A percentile compares a stretch with the other conserved stretches of the same genome.
These are phyloP conservation scores for Sanghuangporus baumii DNA, from an alignment of 1,284 basidiomycete species.

Conservation along the genomic window DNA sequence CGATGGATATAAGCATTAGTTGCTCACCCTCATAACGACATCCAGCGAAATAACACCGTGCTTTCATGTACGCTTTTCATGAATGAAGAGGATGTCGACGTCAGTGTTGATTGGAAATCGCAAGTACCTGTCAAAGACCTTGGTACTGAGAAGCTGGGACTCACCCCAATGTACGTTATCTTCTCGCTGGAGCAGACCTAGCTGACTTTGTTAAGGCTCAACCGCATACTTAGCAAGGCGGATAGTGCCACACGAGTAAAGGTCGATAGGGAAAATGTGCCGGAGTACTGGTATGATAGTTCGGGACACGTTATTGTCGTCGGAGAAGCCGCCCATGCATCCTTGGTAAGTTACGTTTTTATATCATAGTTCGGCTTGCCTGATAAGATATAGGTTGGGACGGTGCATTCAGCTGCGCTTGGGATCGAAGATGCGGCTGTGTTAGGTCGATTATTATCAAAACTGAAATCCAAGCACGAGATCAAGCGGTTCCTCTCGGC, in stretches of 20 bases:
- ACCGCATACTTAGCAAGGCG: neutral
- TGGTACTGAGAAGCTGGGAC: neutral
- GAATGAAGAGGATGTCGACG: neutral
- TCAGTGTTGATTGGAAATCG: neutral
- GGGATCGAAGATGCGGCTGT: slow-evolving; percentile 51
- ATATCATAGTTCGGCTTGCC: neutral
- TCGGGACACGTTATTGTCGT: slow-evolving; percentile 36
- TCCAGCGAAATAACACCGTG: neutral
- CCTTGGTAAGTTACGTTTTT: slow-evolving; percentile 25
- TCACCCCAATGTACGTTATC: neutral
- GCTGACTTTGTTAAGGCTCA: neutral
- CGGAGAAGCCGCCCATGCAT: slow-evolving; percentile 44
- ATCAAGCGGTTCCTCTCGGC: slow-evolving; percentile 45
- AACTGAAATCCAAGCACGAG: slow-evolving; percentile 42
- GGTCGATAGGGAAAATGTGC: neutral
- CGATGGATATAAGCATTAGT: neutral
- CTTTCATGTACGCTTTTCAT: neutral
- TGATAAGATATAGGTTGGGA: neutral
- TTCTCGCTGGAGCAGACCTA: neutral
- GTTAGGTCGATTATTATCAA: slow-evolving; percentile 51
- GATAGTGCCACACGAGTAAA: neutral
- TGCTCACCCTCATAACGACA: neutral
- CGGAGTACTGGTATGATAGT: slow-evolving; percentile 47
- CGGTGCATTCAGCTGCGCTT: slow-evolving; percentile 1
- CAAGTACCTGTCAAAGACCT: neutral